Evolutionary conservation across 345 rosid genomes (phyloP), one percentile per base, ranked within the genome.

Genomic region (Murraya paniculata): DNA sequence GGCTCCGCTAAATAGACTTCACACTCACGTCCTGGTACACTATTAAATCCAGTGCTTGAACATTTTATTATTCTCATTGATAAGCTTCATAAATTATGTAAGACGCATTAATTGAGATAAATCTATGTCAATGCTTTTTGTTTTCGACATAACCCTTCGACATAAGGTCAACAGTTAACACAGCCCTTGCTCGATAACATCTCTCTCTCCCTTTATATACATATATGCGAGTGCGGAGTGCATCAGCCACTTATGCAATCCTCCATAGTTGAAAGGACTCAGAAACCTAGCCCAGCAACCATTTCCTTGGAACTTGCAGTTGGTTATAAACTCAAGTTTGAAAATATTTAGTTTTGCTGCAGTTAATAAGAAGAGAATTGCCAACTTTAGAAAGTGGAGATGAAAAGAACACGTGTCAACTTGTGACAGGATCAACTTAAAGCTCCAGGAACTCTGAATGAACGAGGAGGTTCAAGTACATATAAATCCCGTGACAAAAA

Each of bases 211-310:
- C 30, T 7, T 7, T 67, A 8, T n/a, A 7, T 8, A 9, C 19
- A 24, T 9, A 13, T n/a, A 3, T 11, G 27, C 24, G 53, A 3
- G 3, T 31, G 3, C 3, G 2, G 33, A 38, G 41, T 89, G 77
- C 73, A 57, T 88, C 86, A 31, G 82, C 88, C 38, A 81, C 93
- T 74, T 88, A 90, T 24, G 78, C 82, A 28, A 89, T 85, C 86
- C 92, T 90, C 88, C 81, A 74, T 5, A 41, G 72, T 58, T 56
- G n/a, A 62, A 25, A 11, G 25, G 58, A 19, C 21, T 22, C 7
- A 27, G 33, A 55, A 24, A 27, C 10, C 33, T 24, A 25, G 14
- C 8, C 24, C 5, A 7, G 60, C 5, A 69, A 60, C 27, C 19
- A 35, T 11, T 70, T 55, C 53, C 27, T 10, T 27, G 13, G 13